A percentile compares a stretch with the other conserved stretches of the same genome.
These are phyloP conservation scores for Microsporum ferrugineum DNA, from an alignment of 2,329 filamentous ascomycete genomes.

Conservation along the genomic window DNA sequence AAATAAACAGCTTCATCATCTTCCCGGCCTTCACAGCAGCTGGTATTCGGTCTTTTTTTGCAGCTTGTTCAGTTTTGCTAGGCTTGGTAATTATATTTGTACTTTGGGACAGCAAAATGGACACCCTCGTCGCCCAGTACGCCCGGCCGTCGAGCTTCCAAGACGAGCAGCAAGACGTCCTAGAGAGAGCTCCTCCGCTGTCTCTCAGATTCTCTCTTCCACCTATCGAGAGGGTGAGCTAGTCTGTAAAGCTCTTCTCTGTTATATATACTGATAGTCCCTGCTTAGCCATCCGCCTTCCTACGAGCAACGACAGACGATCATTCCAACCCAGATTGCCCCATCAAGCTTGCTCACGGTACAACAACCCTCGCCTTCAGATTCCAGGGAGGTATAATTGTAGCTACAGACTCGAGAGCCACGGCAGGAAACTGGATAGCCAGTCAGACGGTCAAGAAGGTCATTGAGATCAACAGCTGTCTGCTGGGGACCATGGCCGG, in stretches of 20 bases:
- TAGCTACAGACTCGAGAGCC: constrained; percentile 92
- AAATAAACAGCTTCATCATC: background rate
- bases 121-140: constrained; percentile 86
- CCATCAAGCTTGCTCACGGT: constrained; percentile 98
- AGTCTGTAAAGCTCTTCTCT: constrained; percentile 1
- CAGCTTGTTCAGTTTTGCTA: background rate
- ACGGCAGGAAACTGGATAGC: constrained; percentile 99
- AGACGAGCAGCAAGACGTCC: constrained; percentile 65
- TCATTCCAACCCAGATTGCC: constrained; percentile 88
- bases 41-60: background rate
- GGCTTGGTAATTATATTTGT: background rate
- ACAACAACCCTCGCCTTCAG: constrained; percentile 96
- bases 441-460: constrained; percentile 99
- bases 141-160: constrained; percentile 64
- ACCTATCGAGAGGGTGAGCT: constrained; percentile 68
- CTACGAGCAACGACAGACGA: constrained; percentile 96
- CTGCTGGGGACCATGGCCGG: constrained; percentile 96
- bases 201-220: constrained; percentile 93
- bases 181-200: constrained; percentile 59
- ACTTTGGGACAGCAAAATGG: constrained; percentile 47
- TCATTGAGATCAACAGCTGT: constrained; percentile 94
- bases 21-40: background rate
- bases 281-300: constrained; percentile 69
- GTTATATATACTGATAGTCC: background rate
- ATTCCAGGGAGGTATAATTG: constrained; percentile 96